Base-by-base conservation (phyloP, 306 rosid species). In the Psophocarpus tetragonolobus region DNA sequence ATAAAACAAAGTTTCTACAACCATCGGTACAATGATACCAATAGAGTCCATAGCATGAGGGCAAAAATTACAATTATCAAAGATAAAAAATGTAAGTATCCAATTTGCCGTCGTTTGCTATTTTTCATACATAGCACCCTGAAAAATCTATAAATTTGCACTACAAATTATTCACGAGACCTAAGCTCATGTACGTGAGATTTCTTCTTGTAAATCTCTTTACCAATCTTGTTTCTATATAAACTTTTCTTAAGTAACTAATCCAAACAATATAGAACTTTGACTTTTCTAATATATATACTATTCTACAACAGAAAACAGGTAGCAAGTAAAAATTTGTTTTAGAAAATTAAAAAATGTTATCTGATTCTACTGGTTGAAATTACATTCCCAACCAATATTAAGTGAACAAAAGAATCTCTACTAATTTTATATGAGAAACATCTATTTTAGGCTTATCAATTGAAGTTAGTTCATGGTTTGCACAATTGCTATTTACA, bases 401-500 rank as follows among this genome's bases (percentile, higher is more conserved):
- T 18, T 30, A 58, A 38, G 39, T 11, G 13, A 50, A 44, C 18
- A 47, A 33, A 79, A 41, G 1, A 54, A 18, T 23, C 47, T 41
- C 58, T 13, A 51, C 69, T 47, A 26, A 3, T 47, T 30, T 30
- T n/a, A 1, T 27, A 39, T 8, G 8, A 17, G 42, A 27, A 10
- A 73, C 42, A 61, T 33, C 48, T 42, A 61, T 57, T 71, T 35
- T 62, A 51, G 45, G 57, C 78, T 18, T 11, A 56, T 62, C 45
- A 35, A 47, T 47, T 35, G 47, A 41, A 41, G 41, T 80, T 29
- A 29, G 54, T 32, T 73, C 61, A 44, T 65, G 54, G 47, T 21
- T 35, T 75, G 30, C 62, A 73, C 30, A 66, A 13, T 50, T 66
- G 60, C 61, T 20, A 29, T 17, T 20, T 17, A 38, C 53, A 68